Percentiles rank a stretch among this genome's conserved stretches.
Evolutionary conservation across 31 red algal genomes (phyloP).

Genomic region (Odonthalia washingtoniensis): DNA sequence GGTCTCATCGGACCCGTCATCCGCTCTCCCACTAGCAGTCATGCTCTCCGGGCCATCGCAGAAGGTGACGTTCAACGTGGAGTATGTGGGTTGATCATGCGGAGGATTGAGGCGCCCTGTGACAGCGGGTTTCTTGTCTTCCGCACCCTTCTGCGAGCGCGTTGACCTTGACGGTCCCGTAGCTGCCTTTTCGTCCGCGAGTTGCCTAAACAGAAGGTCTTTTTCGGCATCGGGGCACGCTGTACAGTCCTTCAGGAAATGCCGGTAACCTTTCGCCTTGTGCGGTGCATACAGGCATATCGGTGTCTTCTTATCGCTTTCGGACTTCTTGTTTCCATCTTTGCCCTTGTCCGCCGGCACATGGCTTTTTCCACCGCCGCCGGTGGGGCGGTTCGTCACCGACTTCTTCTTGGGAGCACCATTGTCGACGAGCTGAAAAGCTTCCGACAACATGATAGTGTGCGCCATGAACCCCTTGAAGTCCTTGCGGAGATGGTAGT

Average conservation of each 20-base stretch:
- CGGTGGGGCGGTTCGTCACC: not conserved
- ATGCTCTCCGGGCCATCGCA: not conserved
- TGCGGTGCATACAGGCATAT: not conserved
- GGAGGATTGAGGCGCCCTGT: not conserved
- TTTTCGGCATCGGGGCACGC: slow-evolving; percentile 21
- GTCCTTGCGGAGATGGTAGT: not conserved
- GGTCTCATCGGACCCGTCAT: slow-evolving; percentile 21
- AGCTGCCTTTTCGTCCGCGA: not conserved
- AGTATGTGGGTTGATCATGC: not conserved
- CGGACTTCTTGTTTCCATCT: not conserved
- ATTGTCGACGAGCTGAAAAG: slow-evolving; percentile 2
- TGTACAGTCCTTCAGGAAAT: slow-evolving; percentile 8
- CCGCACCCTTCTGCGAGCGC: too few relatives aligned
- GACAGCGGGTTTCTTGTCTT: not conserved
- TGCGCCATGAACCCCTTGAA: slow-evolving; percentile 13
- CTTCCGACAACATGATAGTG: not conserved
- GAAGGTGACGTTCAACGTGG: not conserved
- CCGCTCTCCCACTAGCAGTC: not conserved
- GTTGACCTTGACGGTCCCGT: not conserved
- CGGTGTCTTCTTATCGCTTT: not conserved
- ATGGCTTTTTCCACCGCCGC: too few relatives aligned
- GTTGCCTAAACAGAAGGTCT: not conserved
- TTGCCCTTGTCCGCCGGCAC: not conserved
- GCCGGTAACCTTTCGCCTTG: not conserved
- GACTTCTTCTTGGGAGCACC: not conserved